Evolutionary conservation across 441 rosid genomes (phyloP), one percentile per base, ranked within the genome.

Genomic region (Erodium trifolium): DNA sequence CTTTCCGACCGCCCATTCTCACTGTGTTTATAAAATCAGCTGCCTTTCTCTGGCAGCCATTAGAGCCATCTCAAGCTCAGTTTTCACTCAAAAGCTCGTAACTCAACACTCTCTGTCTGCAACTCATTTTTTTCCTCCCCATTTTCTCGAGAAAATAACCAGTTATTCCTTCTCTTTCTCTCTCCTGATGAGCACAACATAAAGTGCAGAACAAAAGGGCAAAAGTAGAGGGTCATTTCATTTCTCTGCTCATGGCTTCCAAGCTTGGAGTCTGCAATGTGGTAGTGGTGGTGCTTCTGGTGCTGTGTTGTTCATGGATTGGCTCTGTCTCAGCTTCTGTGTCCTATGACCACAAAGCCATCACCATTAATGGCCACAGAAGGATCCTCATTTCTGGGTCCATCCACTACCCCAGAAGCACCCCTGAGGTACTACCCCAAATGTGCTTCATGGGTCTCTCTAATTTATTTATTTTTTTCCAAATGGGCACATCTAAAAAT

Each of bases 351-450:
- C 75, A 79, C 68, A 84, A 78, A 75, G 82, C 87, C 13, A 79
- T 84, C 75, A 34, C 77, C 69, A 84, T 84, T 55, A 77, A 84
- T 78, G 87, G 85, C 60, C 83, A 82, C 71, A 79, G 87, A 45
- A 78, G 82, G 75, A 75, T 84, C 62, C 85, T 84, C 19, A 76
- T 84, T 75, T 84, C 87, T 35, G 87, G 87, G 10, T 75, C 78
- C 53, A 75, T 75, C 14, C 78, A 75, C 65, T 75, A 75, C 66
- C 78, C 78, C 13, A 75, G 87, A 70, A 84, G 85, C 77, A 84
- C 87, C 12, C 87, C 83, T 31, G 87, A 84, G 69, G 87, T 84
- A 78, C 49, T 43, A 43, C 12, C 49, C 49, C 49, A 43, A 43
- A 43, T 43, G 49, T 9, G 49, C 49, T 8, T 11, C 49, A 43